Conservation (phyloP, 2,329 filamentous ascomycete species). For the Colletotrichum eleusines region DNA sequence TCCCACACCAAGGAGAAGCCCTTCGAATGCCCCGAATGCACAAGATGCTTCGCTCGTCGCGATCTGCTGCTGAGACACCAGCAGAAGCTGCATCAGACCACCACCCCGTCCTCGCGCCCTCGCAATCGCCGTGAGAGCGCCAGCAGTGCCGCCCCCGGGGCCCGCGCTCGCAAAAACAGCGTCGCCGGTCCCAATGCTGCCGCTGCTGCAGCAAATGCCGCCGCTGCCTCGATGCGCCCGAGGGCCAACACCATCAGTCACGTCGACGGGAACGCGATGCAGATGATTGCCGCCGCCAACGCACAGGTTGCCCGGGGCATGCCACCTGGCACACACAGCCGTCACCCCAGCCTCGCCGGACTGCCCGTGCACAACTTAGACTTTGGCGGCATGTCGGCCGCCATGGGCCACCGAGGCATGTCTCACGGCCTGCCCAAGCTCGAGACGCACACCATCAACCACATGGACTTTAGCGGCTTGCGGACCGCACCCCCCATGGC, state of each 20-base stretch:
- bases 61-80: conserved; percentile 94
- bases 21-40: conserved; percentile 95
- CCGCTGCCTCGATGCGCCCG: conserved; percentile 77
- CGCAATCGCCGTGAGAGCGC: conserved; percentile 92
- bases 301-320: conserved; percentile 63
- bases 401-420: conserved; percentile 74
- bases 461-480: conserved; percentile 76
- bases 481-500: conserved; percentile 80
- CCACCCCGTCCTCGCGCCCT: conserved; percentile 86
- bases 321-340: conserved; percentile 62
- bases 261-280: conserved; percentile 82
- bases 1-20: conserved; percentile 99
- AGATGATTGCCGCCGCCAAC: conserved; percentile 74
- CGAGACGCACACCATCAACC: conserved; percentile 77
- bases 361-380: conserved; percentile 70
- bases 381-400: conserved; percentile 79
- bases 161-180: conserved; percentile 92
- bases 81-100: conserved; percentile 97
- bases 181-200: conserved; percentile 69
- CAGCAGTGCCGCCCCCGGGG: conserved; percentile 72
- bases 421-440: conserved; percentile 82
- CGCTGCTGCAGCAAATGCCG: conserved; percentile 56
- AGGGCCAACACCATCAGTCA: conserved; percentile 97
- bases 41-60: conserved; percentile 92
- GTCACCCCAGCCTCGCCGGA: conserved; percentile 80